These are phyloP conservation scores for Peronospora destructor DNA, from an alignment of 352 stramenopile species.

Conservation along the genomic window DNA sequence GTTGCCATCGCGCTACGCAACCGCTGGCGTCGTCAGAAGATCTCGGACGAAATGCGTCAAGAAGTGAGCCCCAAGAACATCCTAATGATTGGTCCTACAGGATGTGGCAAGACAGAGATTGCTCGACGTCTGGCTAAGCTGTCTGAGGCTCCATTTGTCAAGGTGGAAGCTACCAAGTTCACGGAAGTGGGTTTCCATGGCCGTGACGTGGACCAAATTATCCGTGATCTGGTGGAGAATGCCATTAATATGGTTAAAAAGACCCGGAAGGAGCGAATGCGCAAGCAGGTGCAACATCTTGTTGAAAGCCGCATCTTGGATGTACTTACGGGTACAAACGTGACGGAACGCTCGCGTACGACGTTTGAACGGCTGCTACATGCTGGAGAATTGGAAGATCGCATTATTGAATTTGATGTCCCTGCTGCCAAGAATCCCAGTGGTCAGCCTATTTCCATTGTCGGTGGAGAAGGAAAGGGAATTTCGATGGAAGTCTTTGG, in stretches of 20 bases:
- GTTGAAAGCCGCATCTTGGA: conserved; percentile 95
- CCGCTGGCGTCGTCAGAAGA: conserved; percentile 94
- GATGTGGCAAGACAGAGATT: conserved; percentile 98
- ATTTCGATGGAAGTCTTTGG: conserved; percentile 68
- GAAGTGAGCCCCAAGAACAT: conserved; percentile 99
- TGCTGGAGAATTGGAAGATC: conserved; percentile 74
- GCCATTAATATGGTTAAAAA: conserved; percentile 96
- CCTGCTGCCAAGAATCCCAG: conserved; percentile 43
- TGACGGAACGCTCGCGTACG: conserved; percentile 68
- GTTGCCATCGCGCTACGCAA: conserved; percentile 98
- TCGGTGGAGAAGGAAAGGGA: conserved; percentile 58
- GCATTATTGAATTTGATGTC: conserved; percentile 72
- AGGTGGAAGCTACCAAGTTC: conserved; percentile 99
- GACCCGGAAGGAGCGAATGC: conserved; percentile 87
- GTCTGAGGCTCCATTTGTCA: conserved; percentile 95
- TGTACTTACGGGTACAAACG: conserved; percentile 87
- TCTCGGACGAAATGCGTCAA: conserved; percentile 85
- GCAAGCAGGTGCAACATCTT: conserved; percentile 87
- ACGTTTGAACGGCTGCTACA: conserved; percentile 91
- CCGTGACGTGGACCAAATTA: conserved; percentile 99
- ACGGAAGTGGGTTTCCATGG: conserved; percentile 99
- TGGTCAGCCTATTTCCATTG: conserved; percentile 60
- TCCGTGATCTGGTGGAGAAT: conserved; percentile 97
- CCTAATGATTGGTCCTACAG: conserved; percentile 98
- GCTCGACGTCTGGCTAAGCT: conserved; percentile 95